phyloP scores from a whole-genome alignment of 1,284 basidiomycete genomes.

The Ceratobasidium papillatum region DNA sequence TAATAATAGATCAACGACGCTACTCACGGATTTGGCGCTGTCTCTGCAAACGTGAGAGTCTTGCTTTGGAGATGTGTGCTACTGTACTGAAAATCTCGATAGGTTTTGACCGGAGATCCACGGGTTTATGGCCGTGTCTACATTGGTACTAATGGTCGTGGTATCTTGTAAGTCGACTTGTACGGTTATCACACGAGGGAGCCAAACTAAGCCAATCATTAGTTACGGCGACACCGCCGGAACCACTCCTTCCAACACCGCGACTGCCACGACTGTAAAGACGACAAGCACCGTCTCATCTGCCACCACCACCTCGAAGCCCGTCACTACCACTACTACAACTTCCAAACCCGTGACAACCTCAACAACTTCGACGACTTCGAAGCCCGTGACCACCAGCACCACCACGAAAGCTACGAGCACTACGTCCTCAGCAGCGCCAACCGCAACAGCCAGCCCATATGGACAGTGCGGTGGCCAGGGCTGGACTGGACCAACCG shows the following conservation, averaged over 20 bases:
- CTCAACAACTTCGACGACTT: neutral
- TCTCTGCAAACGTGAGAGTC: constrained; percentile 55
- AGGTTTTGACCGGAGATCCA: constrained; percentile 22
- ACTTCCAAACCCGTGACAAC: neutral
- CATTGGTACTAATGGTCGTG: constrained; percentile 70
- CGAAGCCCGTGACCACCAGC: neutral
- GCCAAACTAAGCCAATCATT: neutral
- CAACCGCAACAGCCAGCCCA: constrained; percentile 17
- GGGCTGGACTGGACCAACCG: constrained; percentile 40
- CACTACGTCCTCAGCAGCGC: constrained; percentile 2
- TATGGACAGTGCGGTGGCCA: constrained; percentile 35
- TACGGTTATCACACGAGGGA: no score
- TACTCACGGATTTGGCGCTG: constrained; percentile 66
- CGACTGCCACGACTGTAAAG: neutral
- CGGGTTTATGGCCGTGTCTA: constrained; percentile 57
- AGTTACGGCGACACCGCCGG: constrained; percentile 52
- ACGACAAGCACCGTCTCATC: neutral
- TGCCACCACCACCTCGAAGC: neutral
- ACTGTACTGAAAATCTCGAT: neutral
- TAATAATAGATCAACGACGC: constrained; percentile 63
- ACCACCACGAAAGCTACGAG: constrained; percentile 2
- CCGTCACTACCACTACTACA: neutral
- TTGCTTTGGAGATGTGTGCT: constrained; percentile 61
- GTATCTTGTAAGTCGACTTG: constrained; percentile 57
- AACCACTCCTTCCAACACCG: constrained; percentile 11